Evolutionary conservation across 2,329 filamentous ascomycete species (phyloP), one percentile per base, ranked within the genome.

Genomic region (Hysterium pulicare): DNA sequence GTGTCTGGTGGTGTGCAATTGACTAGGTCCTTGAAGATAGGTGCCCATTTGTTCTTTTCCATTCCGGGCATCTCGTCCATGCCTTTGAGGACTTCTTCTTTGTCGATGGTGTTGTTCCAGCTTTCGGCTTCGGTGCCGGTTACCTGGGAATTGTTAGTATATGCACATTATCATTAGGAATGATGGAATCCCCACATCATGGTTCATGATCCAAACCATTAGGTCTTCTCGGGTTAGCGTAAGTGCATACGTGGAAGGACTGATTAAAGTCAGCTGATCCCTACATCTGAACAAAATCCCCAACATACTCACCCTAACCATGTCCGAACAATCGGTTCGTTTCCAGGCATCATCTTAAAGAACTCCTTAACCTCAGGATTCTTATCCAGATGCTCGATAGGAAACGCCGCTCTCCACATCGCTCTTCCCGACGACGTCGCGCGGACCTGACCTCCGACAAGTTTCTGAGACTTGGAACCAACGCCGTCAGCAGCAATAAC

Each of bases 161-260:
- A 10, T 20, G n/a, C 8, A 4, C 10, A 32, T 21, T 38, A 19
- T n/a, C 13, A 11, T 3, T 19, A n/a, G 1, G 15, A 32, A 11
- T 11, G 15, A 15, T 3, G 15, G 16, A 26, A 16, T 41, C 33
- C 59, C 50, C 48, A 65, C 70, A 48, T 72, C 70, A 57, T 73
- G 70, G 54, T 74, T 74, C 62, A 74, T 68, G 55, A 74, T 73
- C 71, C 71, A 74, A 17, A 74, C 71, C 67, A 73, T 72, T 23
- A 69, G 68, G 51, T 74, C 71, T 11, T 68, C 66, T 6, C 71
- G 64, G 7, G 67, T 71, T 23, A 74, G 50, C 1, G 70, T 73
- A 40, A 74, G 56, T 15, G 68, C 71, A 41, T 74, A 73, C 2
- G 71, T 72, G 19, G 57, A 62, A 2, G 65, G 65, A 2, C 62